These are phyloP conservation scores for Rhodotorula sp. DNA, from an alignment of 1,284 basidiomycete genomes.

Conservation along the genomic window DNA sequence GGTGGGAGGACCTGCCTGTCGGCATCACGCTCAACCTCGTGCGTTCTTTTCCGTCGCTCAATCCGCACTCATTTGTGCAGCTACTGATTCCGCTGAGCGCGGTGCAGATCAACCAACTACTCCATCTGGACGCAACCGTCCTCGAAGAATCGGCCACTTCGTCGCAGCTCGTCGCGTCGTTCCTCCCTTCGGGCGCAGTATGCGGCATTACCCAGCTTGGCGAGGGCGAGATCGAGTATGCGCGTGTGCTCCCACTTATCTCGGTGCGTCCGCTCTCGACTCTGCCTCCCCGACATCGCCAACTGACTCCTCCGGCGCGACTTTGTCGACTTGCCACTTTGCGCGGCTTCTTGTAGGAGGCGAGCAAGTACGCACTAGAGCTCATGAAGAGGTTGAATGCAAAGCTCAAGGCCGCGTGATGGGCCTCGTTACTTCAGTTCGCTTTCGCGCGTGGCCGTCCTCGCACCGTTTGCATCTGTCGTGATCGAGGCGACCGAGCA, in stretches of 20 bases:
- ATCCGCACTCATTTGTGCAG: neutral
- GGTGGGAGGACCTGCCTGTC: constrained; percentile 38
- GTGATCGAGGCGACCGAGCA: too few relatives aligned
- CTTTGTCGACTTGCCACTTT: neutral
- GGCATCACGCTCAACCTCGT: constrained; percentile 36
- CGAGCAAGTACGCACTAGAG: constrained; percentile 24
- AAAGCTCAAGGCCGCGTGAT: constrained; percentile 33
- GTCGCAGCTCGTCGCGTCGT: constrained; percentile 21
- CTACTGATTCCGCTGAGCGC: neutral
- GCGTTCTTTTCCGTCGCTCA: neutral
- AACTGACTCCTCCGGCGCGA: neutral
- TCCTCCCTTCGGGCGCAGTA: constrained; percentile 15
- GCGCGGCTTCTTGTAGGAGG: constrained; percentile 10
- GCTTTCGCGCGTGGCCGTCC: too few relatives aligned
- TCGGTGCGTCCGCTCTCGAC: constrained; percentile 12
- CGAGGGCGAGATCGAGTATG: constrained; percentile 41
- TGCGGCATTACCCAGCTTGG: constrained; percentile 34
- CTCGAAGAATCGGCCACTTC: constrained; percentile 32
- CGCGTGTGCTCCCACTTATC: constrained; percentile 13
- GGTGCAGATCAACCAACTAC: constrained; percentile 39
- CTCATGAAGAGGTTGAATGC: constrained; percentile 24
- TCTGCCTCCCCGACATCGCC: neutral
- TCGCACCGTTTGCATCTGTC: too few relatives aligned
- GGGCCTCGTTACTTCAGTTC: too few relatives aligned
- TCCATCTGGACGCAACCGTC: constrained; percentile 35